These are phyloP conservation scores for Mortierella sp. DNA, from an alignment of 371 early-diverging fungal species.

Conservation along the genomic window DNA sequence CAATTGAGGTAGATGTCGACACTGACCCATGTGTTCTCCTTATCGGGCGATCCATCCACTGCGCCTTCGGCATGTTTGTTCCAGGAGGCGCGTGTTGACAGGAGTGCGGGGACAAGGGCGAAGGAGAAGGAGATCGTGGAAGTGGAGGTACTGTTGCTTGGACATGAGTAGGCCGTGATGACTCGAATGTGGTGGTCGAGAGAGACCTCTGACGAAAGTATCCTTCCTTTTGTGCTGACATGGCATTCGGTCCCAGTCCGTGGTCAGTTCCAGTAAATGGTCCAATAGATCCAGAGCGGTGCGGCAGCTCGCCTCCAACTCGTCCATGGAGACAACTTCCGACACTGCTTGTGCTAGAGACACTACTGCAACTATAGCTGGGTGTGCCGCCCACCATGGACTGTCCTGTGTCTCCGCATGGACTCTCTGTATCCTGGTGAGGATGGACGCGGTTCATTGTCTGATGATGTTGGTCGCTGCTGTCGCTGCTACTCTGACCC, in stretches of 20 bases:
- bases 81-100: not conserved
- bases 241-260: not conserved
- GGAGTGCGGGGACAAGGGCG: too few species aligned
- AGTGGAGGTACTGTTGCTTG: not conserved
- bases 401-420: not conserved
- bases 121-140: too few species aligned
- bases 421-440: constrained; percentile 15
- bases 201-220: constrained; percentile 39
- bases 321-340: constrained; percentile 1
- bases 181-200: constrained; percentile 27
- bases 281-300: too few species aligned
- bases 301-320: not conserved
- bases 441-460: constrained; percentile 50
- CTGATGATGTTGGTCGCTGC: constrained; percentile 20
- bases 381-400: not conserved
- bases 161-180: constrained; percentile 8
- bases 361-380: constrained; percentile 28
- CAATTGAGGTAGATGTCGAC: not conserved
- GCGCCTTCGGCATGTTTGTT: constrained; percentile 4
- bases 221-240: not conserved
- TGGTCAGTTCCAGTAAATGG: too few species aligned
- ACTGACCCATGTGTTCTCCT: constrained; percentile 30
- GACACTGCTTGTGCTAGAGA: constrained; percentile 20
- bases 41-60: constrained; percentile 22
- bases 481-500: not conserved